These are phyloP conservation scores for Glarea lozoyensis DNA, from an alignment of 495 filamentous ascomycete genomes.

Conservation along the genomic window DNA sequence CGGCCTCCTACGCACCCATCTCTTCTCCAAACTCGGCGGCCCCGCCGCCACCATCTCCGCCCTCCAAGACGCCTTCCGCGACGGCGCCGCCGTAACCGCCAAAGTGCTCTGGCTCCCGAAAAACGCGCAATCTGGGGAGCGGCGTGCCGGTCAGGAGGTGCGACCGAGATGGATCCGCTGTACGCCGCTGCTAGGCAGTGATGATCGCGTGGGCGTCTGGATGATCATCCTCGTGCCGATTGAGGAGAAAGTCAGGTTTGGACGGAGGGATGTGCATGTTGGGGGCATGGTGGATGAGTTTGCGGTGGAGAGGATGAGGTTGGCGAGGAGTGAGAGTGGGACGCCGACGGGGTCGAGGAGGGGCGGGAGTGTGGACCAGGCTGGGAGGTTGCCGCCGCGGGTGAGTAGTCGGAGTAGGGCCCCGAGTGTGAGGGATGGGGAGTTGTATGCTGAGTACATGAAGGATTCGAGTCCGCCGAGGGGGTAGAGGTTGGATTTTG, in stretches of 20 bases:
- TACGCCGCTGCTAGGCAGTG: conserved; percentile 47
- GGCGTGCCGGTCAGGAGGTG: conserved; percentile 30
- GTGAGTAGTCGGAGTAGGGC: no score
- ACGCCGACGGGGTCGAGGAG: no score
- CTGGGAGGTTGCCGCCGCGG: no score
- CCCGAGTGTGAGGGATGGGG: no score
- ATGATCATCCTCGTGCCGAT: conserved; percentile 47
- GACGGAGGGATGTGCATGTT: neutral
- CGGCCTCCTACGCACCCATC: conserved; percentile 51
- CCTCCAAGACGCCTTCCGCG: conserved; percentile 43
- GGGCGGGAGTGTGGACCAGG: no score
- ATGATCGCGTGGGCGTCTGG: conserved; percentile 53
- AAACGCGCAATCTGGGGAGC: conserved; percentile 3
- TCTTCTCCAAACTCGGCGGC: conserved; percentile 48
- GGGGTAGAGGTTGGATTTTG: no score
- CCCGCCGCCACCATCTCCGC: conserved; percentile 42
- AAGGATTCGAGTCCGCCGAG: no score
- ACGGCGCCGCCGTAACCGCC: conserved; percentile 54
- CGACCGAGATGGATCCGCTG: conserved; percentile 51
- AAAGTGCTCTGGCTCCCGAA: conserved; percentile 50
- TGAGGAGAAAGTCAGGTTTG: neutral
- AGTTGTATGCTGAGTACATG: no score
- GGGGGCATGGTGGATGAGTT: conserved; percentile 2
- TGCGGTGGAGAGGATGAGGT: neutral
- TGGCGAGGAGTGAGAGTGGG: no score